Conservation (phyloP, 495 filamentous ascomycete genomes). For the Glutinoglossum americanum region DNA sequence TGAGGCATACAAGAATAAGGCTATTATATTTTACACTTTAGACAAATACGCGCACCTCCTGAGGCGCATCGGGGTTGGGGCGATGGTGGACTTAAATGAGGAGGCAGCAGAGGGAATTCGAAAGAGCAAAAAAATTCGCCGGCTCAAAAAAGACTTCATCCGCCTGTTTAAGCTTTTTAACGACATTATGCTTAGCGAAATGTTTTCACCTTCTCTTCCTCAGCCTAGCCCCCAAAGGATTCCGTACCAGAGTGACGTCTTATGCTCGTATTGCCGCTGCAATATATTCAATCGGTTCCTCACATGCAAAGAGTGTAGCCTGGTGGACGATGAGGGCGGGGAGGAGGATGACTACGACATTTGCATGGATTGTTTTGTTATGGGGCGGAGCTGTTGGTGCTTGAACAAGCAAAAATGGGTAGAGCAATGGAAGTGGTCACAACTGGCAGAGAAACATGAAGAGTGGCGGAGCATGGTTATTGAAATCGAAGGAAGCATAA, state of each 20-base stretch:
- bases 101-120: conserved; percentile 10
- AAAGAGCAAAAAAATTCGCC: conserved; percentile 32
- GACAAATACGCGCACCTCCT: conserved; percentile 53
- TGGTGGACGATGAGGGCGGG: conserved; percentile 27
- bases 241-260: conserved; percentile 67
- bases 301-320: conserved; percentile 58
- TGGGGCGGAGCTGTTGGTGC: conserved; percentile 80
- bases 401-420: conserved; percentile 72
- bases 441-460: conserved; percentile 59
- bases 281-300: conserved; percentile 97
- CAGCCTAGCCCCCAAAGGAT: conserved; percentile 48
- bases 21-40: conserved; percentile 72
- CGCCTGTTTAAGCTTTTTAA: conserved; percentile 56
- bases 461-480: conserved; percentile 59
- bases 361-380: conserved; percentile 90
- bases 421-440: conserved; percentile 73
- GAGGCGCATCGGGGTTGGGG: conserved; percentile 20
- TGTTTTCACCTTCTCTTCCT: conserved; percentile 40
- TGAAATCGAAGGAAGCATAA: conserved; percentile 35
- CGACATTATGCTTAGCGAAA: conserved; percentile 60
- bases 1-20: conserved; percentile 96
- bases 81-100: conserved; percentile 20
- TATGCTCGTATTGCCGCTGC: conserved; percentile 84
- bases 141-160: conserved; percentile 58
- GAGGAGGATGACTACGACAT: conserved; percentile 73